Evolutionary conservation across 179 eudicot genomes (phyloP).

Genomic region (Silene noctiflora): DNA sequence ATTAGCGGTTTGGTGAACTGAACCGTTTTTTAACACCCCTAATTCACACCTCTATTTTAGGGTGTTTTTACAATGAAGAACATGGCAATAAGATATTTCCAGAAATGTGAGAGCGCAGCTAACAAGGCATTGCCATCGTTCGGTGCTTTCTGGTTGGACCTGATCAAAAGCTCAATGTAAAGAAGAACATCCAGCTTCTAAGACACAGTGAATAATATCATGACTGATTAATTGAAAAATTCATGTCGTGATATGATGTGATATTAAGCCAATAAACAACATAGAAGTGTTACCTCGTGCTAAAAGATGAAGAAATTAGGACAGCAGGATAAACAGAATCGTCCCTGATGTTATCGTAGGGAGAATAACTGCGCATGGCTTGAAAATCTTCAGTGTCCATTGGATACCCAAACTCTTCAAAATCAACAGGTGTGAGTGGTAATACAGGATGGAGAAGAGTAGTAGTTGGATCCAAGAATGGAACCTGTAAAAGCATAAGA

Average conservation of each 20-base stretch:
- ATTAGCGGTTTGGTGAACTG: too few species aligned
- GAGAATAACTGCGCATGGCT: constrained; percentile 71
- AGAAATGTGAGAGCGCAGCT: too few species aligned
- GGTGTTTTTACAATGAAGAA: too few species aligned
- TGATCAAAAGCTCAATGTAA: too few species aligned
- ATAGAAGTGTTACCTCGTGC: constrained; percentile 53
- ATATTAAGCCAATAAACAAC: neutral
- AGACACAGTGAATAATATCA: neutral
- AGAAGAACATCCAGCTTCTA: neutral
- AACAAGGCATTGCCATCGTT: too few species aligned
- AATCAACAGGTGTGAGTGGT: constrained; percentile 77
- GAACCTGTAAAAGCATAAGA: constrained; percentile 51
- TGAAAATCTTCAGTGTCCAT: constrained; percentile 70
- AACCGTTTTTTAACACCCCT: too few species aligned
- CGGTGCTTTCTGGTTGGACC: too few species aligned
- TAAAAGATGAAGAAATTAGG: constrained; percentile 75
- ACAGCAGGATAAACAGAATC: constrained; percentile 76
- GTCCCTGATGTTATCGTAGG: constrained; percentile 73
- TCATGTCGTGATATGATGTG: neutral
- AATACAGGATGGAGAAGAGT: constrained; percentile 77
- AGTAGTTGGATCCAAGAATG: constrained; percentile 79
- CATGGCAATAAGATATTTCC: too few species aligned
- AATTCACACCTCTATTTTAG: too few species aligned
- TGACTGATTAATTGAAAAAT: neutral
- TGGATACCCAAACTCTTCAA: constrained; percentile 92